Evolutionary conservation across 208 protist species (phyloP), one percentile per base, ranked within the genome.

Genomic region (Leishmania martiniquensis): DNA sequence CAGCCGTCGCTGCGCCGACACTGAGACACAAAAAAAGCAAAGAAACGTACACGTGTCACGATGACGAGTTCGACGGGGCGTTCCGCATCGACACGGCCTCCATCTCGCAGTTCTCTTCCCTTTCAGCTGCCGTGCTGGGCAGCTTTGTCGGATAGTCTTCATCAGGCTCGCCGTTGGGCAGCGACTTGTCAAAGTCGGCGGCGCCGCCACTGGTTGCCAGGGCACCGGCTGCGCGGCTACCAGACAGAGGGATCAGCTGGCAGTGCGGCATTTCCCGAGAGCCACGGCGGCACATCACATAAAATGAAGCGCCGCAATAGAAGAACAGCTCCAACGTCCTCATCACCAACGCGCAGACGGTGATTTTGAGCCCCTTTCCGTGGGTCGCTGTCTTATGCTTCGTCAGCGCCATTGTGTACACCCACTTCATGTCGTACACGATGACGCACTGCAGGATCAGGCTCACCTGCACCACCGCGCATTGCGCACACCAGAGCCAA

Each of bases 341-440:
- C 15, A 74, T 20, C 52, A 60, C 15, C 32, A 74, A 12, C 47
- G 70, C 70, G 1, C 60, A 34, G 15, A 47, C 9, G n/a, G 52
- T 74, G 7, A 63, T n/a, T 32, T 1, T 45, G 70, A 62, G 62
- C 17, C 70, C 70, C 1, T 13, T 62, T 22, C 34, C 22, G 29
- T 32, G 45, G 17, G 47, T 49, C 9, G 22, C 70, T 20, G 32
- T 9, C 7, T 47, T 4, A 9, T 45, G 10, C 5, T 45, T 2
- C 37, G 22, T 29, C 9, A 74, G 37, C 15, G 70, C 52, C 6
- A 32, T 29, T 12, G 2, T 10, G 34, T 74, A 20, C 70, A 74
- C 25, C 52, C 20, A 74, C 52, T 4, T 45, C 70, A 74, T 74
- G 70, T 47, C 15, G 70, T 60, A 74, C 34, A 62, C 7, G 3